These are phyloP conservation scores for Citrus inodora DNA, from an alignment of 345 rosid genomes.

Conservation along the genomic window DNA sequence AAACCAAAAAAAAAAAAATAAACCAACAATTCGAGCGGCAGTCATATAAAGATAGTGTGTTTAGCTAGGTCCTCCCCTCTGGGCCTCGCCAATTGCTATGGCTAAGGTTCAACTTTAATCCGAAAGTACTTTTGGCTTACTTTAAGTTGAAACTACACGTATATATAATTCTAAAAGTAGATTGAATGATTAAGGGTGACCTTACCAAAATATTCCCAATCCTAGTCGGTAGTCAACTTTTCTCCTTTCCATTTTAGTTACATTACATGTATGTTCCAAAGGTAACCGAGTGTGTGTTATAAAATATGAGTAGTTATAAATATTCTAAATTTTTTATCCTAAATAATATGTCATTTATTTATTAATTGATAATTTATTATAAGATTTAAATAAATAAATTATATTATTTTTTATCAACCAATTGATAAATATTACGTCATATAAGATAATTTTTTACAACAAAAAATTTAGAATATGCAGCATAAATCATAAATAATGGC, in stretches of 20 bases:
- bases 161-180: conserved; percentile 20
- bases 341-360: too few relatives aligned
- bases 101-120: conserved; percentile 17
- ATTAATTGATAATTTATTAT: too few relatives aligned
- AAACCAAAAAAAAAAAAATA: too few relatives aligned
- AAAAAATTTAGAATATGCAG: fast-evolving
- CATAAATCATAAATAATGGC: too few relatives aligned
- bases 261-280: not conserved
- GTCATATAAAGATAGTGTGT: not conserved
- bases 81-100: too few relatives aligned
- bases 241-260: not conserved
- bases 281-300: too few relatives aligned
- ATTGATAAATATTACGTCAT: too few relatives aligned
- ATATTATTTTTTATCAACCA: fast-evolving
- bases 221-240: not conserved
- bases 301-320: too few relatives aligned
- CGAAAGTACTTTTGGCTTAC: conserved; percentile 15
- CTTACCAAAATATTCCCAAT: conserved; percentile 5
- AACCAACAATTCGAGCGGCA: conserved; percentile 2
- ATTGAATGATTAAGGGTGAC: conserved; percentile 23
- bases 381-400: fast-evolving
- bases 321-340: too few relatives aligned
- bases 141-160: conserved; percentile 14
- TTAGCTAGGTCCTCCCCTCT: not conserved
- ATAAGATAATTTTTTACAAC: too few relatives aligned